phyloP scores from a whole-genome alignment of 148 eudicot species.

The Fallopia convolvulus region DNA sequence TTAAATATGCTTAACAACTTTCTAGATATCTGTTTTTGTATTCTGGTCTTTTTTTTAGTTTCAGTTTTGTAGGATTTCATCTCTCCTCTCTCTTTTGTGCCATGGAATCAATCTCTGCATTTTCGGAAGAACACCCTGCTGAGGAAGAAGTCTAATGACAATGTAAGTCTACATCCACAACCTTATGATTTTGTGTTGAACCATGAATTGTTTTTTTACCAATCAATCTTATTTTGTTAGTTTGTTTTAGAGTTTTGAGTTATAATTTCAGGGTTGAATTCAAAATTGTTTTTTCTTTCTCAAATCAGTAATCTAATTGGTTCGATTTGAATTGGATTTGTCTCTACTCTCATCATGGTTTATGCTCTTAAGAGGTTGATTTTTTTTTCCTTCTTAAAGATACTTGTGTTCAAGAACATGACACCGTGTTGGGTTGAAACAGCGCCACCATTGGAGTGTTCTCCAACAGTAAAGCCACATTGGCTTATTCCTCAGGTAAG shows the following conservation, averaged over 20 bases:
- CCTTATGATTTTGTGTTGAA: neutral
- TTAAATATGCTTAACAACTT: neutral
- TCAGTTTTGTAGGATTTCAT: neutral
- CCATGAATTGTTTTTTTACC: neutral
- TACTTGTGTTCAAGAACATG: neutral
- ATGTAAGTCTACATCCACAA: neutral
- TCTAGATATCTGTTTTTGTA: neutral
- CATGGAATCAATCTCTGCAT: slow-evolving; percentile 3
- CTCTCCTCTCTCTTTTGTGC: neutral
- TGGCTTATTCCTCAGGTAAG: neutral
- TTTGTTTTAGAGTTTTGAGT: neutral
- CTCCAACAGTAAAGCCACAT: neutral
- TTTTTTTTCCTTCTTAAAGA: neutral
- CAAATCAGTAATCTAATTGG: neutral
- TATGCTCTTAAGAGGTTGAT: neutral
- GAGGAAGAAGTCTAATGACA: neutral
- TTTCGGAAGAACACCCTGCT: neutral
- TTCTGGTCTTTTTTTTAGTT: neutral
- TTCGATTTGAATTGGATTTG: neutral
- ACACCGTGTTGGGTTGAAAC: neutral
- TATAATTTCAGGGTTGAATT: neutral
- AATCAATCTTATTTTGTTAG: neutral
- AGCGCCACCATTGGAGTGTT: neutral
- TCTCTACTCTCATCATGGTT: neutral
- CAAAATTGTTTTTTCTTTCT: neutral